A percentile compares a stretch with the other conserved stretches of the same genome.
These are phyloP conservation scores for Apium graveolens DNA, from an alignment of 129 eudicot genomes.

Conservation along the genomic window DNA sequence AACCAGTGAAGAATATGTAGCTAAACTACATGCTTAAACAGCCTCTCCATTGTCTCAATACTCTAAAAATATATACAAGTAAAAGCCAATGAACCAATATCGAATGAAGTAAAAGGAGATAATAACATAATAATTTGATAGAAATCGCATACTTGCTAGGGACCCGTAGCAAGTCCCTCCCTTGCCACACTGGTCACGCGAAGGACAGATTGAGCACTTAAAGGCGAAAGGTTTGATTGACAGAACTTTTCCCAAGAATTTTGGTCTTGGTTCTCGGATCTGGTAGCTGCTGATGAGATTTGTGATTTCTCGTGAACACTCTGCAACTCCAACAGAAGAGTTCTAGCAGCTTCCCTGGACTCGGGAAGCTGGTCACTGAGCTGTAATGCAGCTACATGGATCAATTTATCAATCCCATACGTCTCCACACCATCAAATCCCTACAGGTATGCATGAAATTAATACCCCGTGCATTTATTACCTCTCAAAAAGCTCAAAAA, in stretches of 20 bases:
- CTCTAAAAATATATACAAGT: slow-evolving; percentile 68
- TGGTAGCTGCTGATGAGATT: slow-evolving; percentile 19
- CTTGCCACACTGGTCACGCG: slow-evolving; percentile 55
- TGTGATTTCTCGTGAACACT: slow-evolving; percentile 42
- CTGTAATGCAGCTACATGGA: slow-evolving; percentile 63
- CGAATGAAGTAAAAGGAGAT: slow-evolving; percentile 1
- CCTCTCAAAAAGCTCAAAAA: neutral
- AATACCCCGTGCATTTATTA: neutral
- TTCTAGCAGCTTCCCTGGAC: slow-evolving; percentile 83
- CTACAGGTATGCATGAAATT: slow-evolving; percentile 20
- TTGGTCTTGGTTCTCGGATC: slow-evolving; percentile 28
- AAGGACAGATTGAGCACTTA: slow-evolving; percentile 77
- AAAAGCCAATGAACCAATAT: slow-evolving; percentile 16
- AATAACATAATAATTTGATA: slow-evolving; percentile 23
- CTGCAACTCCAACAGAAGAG: slow-evolving; percentile 55
- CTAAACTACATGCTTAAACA: slow-evolving; percentile 28
- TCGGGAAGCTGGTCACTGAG: slow-evolving; percentile 86
- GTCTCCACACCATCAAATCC: slow-evolving; percentile 55
- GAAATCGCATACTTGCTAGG: slow-evolving; percentile 25
- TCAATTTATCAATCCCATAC: slow-evolving; percentile 65
- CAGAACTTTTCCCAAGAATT: slow-evolving; percentile 67
- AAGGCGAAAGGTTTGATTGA: slow-evolving; percentile 59
- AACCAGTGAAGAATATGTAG: slow-evolving; percentile 9
- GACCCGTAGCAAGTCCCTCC: slow-evolving; percentile 41
- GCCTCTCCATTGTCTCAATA: slow-evolving; percentile 26